These are phyloP conservation scores for Ramicandelaber brevisporus DNA, from an alignment of 192 early-diverging fungal genomes.

Conservation along the genomic window DNA sequence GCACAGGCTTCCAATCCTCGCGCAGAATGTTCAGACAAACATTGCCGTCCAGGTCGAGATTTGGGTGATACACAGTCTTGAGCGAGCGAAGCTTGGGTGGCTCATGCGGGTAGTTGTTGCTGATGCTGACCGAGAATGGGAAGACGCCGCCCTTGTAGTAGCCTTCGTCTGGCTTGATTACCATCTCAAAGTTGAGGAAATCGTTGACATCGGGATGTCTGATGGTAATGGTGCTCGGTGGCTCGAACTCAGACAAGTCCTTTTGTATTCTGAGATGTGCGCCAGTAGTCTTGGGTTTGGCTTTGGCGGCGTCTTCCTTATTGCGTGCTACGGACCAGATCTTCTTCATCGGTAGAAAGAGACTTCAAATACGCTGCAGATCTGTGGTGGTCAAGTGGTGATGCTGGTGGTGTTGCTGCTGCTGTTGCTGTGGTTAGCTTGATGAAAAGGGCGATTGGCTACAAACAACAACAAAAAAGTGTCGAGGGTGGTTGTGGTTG, in stretches of 20 bases:
- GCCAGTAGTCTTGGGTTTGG: constrained; percentile 56
- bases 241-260: constrained; percentile 63
- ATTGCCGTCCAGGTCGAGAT: constrained; percentile 89
- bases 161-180: constrained; percentile 70
- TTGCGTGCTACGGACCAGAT: constrained; percentile 76
- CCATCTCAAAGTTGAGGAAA: constrained; percentile 56
- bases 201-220: constrained; percentile 50
- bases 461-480: too few species aligned
- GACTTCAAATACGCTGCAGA: too few species aligned
- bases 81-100: constrained; percentile 76
- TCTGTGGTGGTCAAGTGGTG: too few species aligned
- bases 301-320: constrained; percentile 38
- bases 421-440: too few species aligned
- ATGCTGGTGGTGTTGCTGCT: too few species aligned
- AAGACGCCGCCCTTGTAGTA: constrained; percentile 71
- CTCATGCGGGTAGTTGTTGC: constrained; percentile 80
- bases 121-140: constrained; percentile 56
- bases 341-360: too few species aligned
- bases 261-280: constrained; percentile 84
- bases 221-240: constrained; percentile 51
- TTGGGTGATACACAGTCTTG: constrained; percentile 91
- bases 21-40: constrained; percentile 91
- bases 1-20: constrained; percentile 98
- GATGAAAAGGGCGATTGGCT: too few species aligned
- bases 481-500: too few species aligned